Evolutionary conservation across 371 early-diverging fungal genomes (phyloP).

Genomic region (Haplosporangium sp.): DNA sequence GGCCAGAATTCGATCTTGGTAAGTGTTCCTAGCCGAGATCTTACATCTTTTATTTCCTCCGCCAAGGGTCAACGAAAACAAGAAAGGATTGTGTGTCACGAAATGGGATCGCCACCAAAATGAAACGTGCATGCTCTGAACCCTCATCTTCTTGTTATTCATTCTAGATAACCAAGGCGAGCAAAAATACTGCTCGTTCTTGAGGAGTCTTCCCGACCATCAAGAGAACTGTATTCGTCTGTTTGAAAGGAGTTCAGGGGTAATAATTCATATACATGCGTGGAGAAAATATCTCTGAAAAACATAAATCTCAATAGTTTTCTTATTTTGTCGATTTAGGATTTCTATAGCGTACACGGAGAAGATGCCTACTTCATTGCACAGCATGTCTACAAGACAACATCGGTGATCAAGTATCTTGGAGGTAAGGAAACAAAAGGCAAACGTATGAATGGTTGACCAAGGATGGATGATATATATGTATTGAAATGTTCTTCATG

Average conservation of each 20-base stretch:
- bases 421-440: constrained; percentile 62
- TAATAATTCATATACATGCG: constrained; percentile 17
- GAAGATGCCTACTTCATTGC: constrained; percentile 90
- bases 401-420: constrained; percentile 89
- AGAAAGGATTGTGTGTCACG: too few relatives aligned
- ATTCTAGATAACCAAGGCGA: constrained; percentile 57
- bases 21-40: neutral
- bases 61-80: too few relatives aligned
- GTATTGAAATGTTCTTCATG: neutral
- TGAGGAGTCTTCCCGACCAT: constrained; percentile 59
- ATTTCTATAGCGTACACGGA: constrained; percentile 89
- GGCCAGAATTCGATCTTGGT: constrained; percentile 56
- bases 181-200: constrained; percentile 63
- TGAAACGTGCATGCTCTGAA: neutral
- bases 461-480: too few relatives aligned
- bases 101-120: constrained; percentile 21
- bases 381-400: constrained; percentile 86
- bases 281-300: neutral
- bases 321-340: constrained; percentile 39
- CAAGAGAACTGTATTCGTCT: constrained; percentile 65
- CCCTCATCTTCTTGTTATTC: neutral
- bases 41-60: too few relatives aligned
- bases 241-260: constrained; percentile 76
- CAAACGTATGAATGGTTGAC: too few relatives aligned
- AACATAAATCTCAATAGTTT: neutral